Evolutionary conservation across 768 basidiomycete genomes (phyloP).

Genomic region (Clitopilus hobsonii): DNA sequence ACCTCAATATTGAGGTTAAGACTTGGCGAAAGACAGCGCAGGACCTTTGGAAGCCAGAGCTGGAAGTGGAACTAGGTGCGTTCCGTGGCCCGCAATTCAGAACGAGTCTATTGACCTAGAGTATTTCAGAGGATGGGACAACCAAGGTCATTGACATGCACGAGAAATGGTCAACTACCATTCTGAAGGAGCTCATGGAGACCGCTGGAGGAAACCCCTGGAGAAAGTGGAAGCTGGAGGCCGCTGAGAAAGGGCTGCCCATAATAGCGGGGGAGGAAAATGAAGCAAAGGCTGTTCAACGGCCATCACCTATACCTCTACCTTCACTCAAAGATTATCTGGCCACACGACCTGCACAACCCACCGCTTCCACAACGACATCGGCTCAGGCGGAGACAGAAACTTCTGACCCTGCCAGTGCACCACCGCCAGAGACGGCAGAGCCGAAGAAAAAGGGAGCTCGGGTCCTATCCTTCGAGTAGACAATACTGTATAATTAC

Average conservation of each 20-base stretch:
- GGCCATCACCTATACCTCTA: constrained; percentile 13
- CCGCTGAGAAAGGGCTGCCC: constrained; percentile 41
- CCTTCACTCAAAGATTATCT: constrained; percentile 21
- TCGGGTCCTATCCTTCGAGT: not conserved
- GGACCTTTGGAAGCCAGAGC: constrained; percentile 57
- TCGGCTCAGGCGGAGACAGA: not conserved
- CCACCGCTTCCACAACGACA: not conserved
- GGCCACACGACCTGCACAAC: not conserved
- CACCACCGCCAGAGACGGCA: not conserved
- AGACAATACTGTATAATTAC: not conserved
- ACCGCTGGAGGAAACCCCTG: constrained; percentile 56
- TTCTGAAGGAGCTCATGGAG: constrained; percentile 69
- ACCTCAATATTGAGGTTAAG: constrained; percentile 54
- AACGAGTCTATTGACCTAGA: too few species aligned
- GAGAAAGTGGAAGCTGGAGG: constrained; percentile 49
- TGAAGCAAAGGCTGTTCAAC: constrained; percentile 16
- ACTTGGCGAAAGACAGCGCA: constrained; percentile 46
- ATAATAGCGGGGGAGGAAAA: constrained; percentile 41
- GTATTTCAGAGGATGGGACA: constrained; percentile 46
- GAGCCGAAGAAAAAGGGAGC: not conserved
- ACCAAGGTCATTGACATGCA: constrained; percentile 46
- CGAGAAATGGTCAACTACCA: constrained; percentile 66
- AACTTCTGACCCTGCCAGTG: not conserved
- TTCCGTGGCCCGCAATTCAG: too few species aligned
- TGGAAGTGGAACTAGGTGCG: constrained; percentile 63